Evolutionary conservation across 2,329 filamentous ascomycete genomes (phyloP).

Genomic region (Pyrenophora tritici-repentis): DNA sequence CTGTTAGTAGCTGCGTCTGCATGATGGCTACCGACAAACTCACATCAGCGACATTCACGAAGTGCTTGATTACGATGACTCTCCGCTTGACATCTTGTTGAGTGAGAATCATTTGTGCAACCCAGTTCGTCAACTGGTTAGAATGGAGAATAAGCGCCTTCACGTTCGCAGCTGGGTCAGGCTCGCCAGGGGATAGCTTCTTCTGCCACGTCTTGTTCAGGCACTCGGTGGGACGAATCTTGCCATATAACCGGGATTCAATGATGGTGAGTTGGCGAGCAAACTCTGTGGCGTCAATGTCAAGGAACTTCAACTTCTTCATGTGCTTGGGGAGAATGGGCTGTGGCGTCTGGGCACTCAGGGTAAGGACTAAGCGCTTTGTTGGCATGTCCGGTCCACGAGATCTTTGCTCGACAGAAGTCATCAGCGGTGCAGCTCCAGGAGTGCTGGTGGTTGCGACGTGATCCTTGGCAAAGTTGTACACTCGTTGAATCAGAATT

Average conservation of each 20-base stretch:
- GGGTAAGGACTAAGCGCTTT: conserved; percentile 83
- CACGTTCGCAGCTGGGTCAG: conserved; percentile 89
- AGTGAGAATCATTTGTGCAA: conserved; percentile 96
- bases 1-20: conserved; percentile 28
- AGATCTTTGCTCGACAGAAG: conserved; percentile 84
- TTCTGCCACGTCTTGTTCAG: conserved; percentile 99
- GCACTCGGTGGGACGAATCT: conserved; percentile 94
- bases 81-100: conserved; percentile 94
- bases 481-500: conserved; percentile 84
- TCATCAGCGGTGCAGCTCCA: conserved; percentile 81
- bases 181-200: conserved; percentile 80
- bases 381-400: conserved; percentile 85
- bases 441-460: conserved; percentile 94
- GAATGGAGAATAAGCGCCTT: conserved; percentile 97
- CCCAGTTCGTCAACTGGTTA: conserved; percentile 99
- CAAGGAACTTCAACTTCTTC: conserved; percentile 98
- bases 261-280: conserved; percentile 97
- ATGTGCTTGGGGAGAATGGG: conserved; percentile 98
- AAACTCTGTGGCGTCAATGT: conserved; percentile 95
- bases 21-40: conserved; percentile 45
- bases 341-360: conserved; percentile 78
- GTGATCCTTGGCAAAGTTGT: conserved; percentile 87
- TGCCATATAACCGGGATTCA: conserved; percentile 90
- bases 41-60: conserved; percentile 94
- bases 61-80: conserved; percentile 97